Percentiles rank a stretch among this genome's conserved stretches.
Evolutionary conservation across 2,329 filamentous ascomycete species (phyloP).

Genomic region (Niveomyces coronatus): DNA sequence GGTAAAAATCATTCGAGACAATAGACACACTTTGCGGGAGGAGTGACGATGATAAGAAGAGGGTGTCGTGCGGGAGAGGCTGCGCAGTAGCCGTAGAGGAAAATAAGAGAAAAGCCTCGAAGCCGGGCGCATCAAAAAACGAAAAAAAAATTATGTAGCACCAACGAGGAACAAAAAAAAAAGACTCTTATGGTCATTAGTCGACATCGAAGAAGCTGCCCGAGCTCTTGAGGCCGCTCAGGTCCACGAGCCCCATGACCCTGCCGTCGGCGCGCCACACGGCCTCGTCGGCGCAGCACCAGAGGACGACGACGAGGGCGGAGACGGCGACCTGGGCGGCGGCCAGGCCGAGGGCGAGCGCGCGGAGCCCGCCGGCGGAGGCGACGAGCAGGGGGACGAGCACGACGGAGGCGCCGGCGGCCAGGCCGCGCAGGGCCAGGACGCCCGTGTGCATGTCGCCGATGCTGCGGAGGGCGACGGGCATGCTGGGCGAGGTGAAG

Average conservation of each 20-base stretch:
- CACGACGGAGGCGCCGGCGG: conserved; percentile 33
- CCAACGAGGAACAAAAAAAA: neutral
- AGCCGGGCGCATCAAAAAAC: too few species aligned
- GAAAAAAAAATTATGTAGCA: too few species aligned
- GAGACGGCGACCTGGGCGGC: conserved; percentile 31
- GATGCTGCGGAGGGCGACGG: conserved; percentile 33
- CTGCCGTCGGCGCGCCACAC: conserved; percentile 34
- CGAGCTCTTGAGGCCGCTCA: conserved; percentile 30
- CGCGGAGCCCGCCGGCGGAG: conserved; percentile 24
- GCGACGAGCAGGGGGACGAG: conserved; percentile 28
- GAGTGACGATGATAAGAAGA: too few species aligned
- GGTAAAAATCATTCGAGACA: too few species aligned
- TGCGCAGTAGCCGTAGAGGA: too few species aligned
- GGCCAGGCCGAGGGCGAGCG: conserved; percentile 30
- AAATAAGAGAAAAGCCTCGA: neutral
- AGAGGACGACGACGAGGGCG: conserved; percentile 22
- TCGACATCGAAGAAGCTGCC: conserved; percentile 37
- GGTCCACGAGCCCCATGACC: conserved; percentile 36
- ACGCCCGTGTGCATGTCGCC: conserved; percentile 38
- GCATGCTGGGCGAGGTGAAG: conserved; percentile 37
- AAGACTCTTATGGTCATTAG: conserved; percentile 9
- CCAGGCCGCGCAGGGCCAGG: conserved; percentile 28
- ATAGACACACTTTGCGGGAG: too few species aligned
- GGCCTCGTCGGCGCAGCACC: conserved; percentile 32
- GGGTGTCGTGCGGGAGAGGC: too few species aligned